phyloP scores from a whole-genome alignment of 2,329 filamentous ascomycete genomes.

The Cercospora canescens region DNA sequence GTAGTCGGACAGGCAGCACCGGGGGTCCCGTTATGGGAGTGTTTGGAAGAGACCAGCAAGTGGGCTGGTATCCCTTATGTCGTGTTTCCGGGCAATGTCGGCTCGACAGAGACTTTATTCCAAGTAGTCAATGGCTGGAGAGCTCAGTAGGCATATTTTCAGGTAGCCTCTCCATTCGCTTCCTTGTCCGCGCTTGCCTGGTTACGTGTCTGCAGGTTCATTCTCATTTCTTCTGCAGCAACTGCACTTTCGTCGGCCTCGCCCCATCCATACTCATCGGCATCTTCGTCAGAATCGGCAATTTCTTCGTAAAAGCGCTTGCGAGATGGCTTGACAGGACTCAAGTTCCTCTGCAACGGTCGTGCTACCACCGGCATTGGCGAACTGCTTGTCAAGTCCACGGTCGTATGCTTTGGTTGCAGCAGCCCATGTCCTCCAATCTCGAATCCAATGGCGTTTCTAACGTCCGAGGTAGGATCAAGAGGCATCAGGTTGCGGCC shows the following conservation, averaged over 20 bases:
- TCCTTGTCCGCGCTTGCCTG: neutral
- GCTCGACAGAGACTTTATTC: constrained; percentile 47
- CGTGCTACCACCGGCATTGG: neutral
- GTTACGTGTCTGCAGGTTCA: neutral
- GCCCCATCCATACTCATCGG: constrained; percentile 70
- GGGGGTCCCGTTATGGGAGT: constrained; percentile 61
- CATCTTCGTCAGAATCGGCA: constrained; percentile 61
- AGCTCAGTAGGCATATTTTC: constrained; percentile 1
- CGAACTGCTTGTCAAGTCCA: constrained; percentile 21
- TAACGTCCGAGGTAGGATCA: constrained; percentile 42
- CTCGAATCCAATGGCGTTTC: constrained; percentile 52
- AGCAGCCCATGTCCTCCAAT: constrained; percentile 46
- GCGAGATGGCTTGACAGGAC: constrained; percentile 27
- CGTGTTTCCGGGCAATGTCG: constrained; percentile 61
- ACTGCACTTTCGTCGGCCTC: constrained; percentile 61
- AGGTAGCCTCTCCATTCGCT: neutral
- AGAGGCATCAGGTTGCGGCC: constrained; percentile 37
- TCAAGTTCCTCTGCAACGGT: constrained; percentile 1
- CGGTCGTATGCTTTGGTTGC: constrained; percentile 28
- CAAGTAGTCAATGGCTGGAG: constrained; percentile 48
- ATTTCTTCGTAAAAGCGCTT: constrained; percentile 63
- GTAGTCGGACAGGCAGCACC: constrained; percentile 59
- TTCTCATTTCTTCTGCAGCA: constrained; percentile 4
- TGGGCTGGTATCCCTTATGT: constrained; percentile 56
- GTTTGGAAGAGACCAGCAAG: constrained; percentile 54